phyloP scores from a whole-genome alignment of 345 rosid species.

The Boechera retrofracta region DNA sequence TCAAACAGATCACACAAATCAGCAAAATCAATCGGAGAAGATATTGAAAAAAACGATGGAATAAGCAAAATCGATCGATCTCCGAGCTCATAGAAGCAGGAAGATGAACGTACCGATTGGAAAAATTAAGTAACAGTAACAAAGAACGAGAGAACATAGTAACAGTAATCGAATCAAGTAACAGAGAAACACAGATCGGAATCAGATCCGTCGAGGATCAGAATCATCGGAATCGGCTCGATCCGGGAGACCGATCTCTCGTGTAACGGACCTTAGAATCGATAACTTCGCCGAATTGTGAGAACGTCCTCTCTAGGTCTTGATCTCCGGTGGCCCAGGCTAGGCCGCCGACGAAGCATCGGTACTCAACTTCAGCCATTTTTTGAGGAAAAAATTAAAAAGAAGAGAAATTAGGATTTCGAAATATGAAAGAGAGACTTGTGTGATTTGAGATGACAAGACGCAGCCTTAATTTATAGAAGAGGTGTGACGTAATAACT shows the following conservation, averaged over 20 bases:
- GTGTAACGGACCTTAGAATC: conserved; percentile 97
- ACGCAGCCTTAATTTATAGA: conserved; percentile 36
- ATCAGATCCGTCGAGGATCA: conserved; percentile 51
- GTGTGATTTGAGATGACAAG: conserved; percentile 31
- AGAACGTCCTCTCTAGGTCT: conserved; percentile 60
- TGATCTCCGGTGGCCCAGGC: conserved; percentile 90
- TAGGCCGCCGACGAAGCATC: conserved; percentile 96
- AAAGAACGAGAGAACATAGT: conserved; percentile 58
- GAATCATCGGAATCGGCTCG: conserved; percentile 39
- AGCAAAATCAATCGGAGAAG: background rate
- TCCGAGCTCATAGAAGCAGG: conserved; percentile 65
- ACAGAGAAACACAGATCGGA: conserved; percentile 48
- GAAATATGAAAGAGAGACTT: background rate
- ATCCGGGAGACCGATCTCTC: conserved; percentile 46
- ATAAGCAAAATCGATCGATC: conserved; percentile 60
- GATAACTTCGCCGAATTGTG: conserved; percentile 68
- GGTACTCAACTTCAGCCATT: conserved; percentile 63
- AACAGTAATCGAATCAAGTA: conserved; percentile 68
- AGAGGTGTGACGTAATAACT: conserved; percentile 25
- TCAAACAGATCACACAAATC: background rate
- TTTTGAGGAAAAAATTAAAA: too few species aligned
- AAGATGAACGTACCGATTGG: conserved; percentile 90
- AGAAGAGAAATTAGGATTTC: background rate
- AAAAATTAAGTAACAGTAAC: conserved; percentile 67
- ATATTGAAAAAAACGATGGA: background rate